Conservation (phyloP, 805 yeast species). For the Tetrapisispora pingtungensis region DNA sequence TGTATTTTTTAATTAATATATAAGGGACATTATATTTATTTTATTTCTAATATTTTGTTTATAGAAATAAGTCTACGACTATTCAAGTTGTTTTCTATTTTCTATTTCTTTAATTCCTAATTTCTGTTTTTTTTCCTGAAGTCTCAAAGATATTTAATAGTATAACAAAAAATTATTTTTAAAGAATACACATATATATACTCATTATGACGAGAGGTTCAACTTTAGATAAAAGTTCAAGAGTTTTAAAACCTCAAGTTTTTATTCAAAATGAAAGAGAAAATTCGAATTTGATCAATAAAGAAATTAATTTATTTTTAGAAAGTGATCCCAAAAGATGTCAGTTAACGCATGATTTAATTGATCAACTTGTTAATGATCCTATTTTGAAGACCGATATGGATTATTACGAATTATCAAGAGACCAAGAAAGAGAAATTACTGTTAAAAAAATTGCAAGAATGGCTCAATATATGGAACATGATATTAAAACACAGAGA, state of each 20-base stretch:
- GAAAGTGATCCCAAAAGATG: slow-evolving; percentile 42
- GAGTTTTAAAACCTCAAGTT: slow-evolving; percentile 22
- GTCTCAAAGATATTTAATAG: no score
- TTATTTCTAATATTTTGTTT: no score
- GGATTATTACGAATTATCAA: slow-evolving; percentile 47
- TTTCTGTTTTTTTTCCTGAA: no score
- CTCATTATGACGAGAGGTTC: slow-evolving; percentile 23
- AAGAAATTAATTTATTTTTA: slow-evolving; percentile 44
- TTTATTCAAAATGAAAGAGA: slow-evolving; percentile 36
- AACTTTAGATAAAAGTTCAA: slow-evolving; percentile 12
- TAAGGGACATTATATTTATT: no score
- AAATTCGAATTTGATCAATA: slow-evolving; percentile 33
- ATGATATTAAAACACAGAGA: slow-evolving; percentile 25
- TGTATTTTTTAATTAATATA: no score
- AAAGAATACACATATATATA: no score
- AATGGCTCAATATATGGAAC: slow-evolving; percentile 49
- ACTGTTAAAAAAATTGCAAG: slow-evolving; percentile 55
- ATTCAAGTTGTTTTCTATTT: no score
- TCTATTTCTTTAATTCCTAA: no score
- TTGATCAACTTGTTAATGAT: slow-evolving; percentile 56
- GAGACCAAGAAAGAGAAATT: slow-evolving; percentile 46
- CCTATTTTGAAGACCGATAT: slow-evolving; percentile 50
- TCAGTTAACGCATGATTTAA: slow-evolving; percentile 36
- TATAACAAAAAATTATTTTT: no score
- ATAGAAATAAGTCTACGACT: no score